These are phyloP conservation scores for Tylopilus rubrobrunneus DNA, from an alignment of 768 basidiomycete species.

Conservation along the genomic window DNA sequence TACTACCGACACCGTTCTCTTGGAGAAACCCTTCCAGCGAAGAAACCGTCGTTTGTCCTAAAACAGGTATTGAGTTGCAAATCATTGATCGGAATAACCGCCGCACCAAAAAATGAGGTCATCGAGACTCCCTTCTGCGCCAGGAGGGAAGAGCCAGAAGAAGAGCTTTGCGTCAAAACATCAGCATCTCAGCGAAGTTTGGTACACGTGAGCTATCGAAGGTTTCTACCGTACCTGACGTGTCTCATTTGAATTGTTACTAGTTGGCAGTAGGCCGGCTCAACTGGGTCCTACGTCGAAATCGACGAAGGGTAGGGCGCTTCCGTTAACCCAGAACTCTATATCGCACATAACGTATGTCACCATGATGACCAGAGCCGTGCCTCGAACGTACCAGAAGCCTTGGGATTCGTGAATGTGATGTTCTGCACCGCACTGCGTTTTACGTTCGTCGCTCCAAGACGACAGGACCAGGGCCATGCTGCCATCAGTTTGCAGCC, in stretches of 20 bases:
- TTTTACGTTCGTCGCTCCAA: slow-evolving; percentile 1
- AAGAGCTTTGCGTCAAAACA: slow-evolving; percentile 44
- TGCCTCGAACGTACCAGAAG: slow-evolving; percentile 42
- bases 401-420: slow-evolving; percentile 65
- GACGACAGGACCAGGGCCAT: background rate
- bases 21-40: slow-evolving; percentile 68
- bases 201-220: no score
- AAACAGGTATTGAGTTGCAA: background rate
- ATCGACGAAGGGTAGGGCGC: no score
- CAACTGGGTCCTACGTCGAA: no score
- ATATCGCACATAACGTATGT: background rate
- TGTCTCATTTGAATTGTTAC: slow-evolving; percentile 59
- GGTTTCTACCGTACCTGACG: slow-evolving; percentile 52
- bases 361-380: background rate
- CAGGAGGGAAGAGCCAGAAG: slow-evolving; percentile 81
- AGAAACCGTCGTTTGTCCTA: slow-evolving; percentile 81
- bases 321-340: slow-evolving; percentile 77
- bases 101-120: slow-evolving; percentile 71
- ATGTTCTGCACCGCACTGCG: slow-evolving; percentile 52
- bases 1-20: slow-evolving; percentile 61
- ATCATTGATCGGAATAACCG: background rate
- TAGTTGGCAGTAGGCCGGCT: no score
- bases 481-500: slow-evolving; percentile 42
- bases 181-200: background rate
- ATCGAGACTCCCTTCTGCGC: slow-evolving; percentile 64